Conservation (phyloP, 805 yeast species). For the Sugiyamaella marilandica region DNA sequence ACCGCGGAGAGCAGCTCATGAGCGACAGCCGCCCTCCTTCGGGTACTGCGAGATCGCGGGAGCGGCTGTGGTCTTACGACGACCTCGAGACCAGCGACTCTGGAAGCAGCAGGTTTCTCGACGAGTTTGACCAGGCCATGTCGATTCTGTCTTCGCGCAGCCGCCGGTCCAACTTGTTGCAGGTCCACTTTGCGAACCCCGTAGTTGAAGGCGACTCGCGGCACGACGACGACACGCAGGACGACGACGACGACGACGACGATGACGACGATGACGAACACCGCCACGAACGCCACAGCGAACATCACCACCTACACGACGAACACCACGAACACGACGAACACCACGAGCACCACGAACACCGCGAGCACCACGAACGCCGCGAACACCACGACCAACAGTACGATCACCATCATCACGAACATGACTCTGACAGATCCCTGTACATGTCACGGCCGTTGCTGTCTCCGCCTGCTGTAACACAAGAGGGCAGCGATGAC, state of each 20-base stretch:
- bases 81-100: background rate
- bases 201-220: conserved; percentile 8
- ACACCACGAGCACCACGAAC: conserved; percentile 30
- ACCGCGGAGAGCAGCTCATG: conserved; percentile 99
- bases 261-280: too few relatives aligned
- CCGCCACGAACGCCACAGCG: too few relatives aligned
- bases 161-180: conserved; percentile 3
- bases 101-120: background rate
- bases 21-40: conserved; percentile 41
- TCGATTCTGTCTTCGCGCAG: background rate
- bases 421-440: too few relatives aligned
- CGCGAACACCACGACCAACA: conserved; percentile 32
- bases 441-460: background rate
- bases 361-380: conserved; percentile 35
- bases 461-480: background rate
- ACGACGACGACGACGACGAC: too few relatives aligned
- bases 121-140: conserved; percentile 5
- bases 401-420: conserved; percentile 29
- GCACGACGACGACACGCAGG: too few relatives aligned
- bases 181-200: conserved; percentile 21
- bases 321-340: conserved; percentile 45
- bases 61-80: conserved; percentile 50
- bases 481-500: background rate
- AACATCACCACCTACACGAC: conserved; percentile 21
- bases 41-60: conserved; percentile 99